A percentile compares a stretch with the other conserved stretches of the same genome.
These are phyloP conservation scores for Lithocarpus polystachyus DNA, from an alignment of 306 rosid species.

Conservation along the genomic window DNA sequence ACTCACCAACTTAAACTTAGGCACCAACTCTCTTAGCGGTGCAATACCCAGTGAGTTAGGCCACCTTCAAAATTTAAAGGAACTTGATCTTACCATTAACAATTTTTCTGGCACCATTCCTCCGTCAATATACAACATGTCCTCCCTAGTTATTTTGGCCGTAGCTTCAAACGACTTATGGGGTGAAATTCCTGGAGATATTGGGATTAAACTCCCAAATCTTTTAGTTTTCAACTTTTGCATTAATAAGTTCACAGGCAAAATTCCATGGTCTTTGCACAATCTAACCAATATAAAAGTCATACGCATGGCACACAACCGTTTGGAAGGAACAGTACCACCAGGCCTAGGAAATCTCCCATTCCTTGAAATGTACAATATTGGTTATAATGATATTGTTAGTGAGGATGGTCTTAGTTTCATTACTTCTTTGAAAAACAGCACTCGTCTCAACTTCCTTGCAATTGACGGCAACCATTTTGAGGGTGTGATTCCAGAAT, in stretches of 20 bases:
- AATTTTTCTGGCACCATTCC: slow-evolving; percentile 58
- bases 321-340: slow-evolving; percentile 61
- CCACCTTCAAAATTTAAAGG: slow-evolving; percentile 39
- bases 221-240: slow-evolving; percentile 52
- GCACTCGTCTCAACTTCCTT: slow-evolving; percentile 49
- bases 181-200: slow-evolving; percentile 63
- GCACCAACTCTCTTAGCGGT: slow-evolving; percentile 59
- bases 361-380: slow-evolving; percentile 50
- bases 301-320: slow-evolving; percentile 49
- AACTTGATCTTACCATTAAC: slow-evolving; percentile 52
- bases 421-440: slow-evolving; percentile 53
- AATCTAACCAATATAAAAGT: slow-evolving; percentile 54
- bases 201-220: slow-evolving; percentile 61
- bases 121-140: slow-evolving; percentile 44
- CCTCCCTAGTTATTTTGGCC: slow-evolving; percentile 53
- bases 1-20: slow-evolving; percentile 43
- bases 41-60: slow-evolving; percentile 51
- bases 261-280: slow-evolving; percentile 65
- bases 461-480: slow-evolving; percentile 53
- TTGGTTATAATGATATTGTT: slow-evolving; percentile 54
- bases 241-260: slow-evolving; percentile 55
- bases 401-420: slow-evolving; percentile 48
- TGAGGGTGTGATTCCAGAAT: slow-evolving; percentile 63
- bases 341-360: slow-evolving; percentile 76
- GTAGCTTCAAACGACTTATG: slow-evolving; percentile 54